These are phyloP conservation scores for Parathielavia hyrcaniae DNA, from an alignment of 495 filamentous ascomycete genomes.

Conservation along the genomic window DNA sequence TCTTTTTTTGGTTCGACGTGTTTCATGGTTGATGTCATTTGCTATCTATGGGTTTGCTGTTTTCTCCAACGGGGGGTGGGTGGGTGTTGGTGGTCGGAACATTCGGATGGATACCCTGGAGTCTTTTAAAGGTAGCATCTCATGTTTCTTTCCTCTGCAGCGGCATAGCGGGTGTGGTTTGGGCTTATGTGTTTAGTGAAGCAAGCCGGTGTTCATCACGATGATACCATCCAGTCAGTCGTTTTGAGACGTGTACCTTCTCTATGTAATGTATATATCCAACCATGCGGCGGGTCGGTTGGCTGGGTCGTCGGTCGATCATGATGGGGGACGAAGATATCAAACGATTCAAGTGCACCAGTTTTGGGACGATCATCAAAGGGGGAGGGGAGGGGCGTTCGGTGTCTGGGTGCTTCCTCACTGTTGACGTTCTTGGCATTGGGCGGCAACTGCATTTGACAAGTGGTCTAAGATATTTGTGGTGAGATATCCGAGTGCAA, in stretches of 20 bases:
- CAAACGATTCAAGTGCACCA: too few relatives aligned
- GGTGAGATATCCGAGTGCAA: too few relatives aligned
- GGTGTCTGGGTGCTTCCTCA: too few relatives aligned
- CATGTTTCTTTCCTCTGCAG: background rate
- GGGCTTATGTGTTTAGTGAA: background rate
- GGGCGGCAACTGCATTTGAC: too few relatives aligned
- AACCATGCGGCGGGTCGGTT: background rate
- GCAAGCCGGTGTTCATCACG: background rate
- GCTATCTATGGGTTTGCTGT: too few relatives aligned
- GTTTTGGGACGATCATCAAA: too few relatives aligned
- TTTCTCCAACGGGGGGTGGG: background rate
- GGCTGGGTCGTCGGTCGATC: background rate
- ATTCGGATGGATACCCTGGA: slow-evolving; percentile 9
- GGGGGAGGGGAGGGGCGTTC: too few relatives aligned
- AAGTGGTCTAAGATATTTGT: too few relatives aligned
- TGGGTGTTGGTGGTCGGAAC: background rate
- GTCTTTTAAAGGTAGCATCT: background rate
- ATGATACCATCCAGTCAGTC: slow-evolving; percentile 12
- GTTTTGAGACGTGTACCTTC: background rate
- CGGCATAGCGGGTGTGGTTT: background rate
- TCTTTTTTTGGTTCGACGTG: too few relatives aligned
- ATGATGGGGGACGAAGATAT: too few relatives aligned
- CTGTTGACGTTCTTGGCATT: too few relatives aligned
- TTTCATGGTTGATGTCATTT: too few relatives aligned
- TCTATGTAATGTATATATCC: slow-evolving; percentile 8